phyloP scores from a whole-genome alignment of 1,284 basidiomycete genomes.

The Heliocybe sulcata region DNA sequence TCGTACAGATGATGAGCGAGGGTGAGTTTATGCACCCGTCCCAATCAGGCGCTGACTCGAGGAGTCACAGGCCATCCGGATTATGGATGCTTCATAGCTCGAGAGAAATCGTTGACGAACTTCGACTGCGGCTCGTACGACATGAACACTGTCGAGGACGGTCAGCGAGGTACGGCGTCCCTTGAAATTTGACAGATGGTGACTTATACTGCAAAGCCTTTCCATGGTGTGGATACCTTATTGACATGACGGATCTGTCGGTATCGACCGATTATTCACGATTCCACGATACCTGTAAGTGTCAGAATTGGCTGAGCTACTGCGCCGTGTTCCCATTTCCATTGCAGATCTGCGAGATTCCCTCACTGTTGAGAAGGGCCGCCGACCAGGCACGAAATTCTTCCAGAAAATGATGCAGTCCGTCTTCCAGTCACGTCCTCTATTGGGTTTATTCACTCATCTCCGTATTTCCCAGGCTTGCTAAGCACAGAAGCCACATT shows the following conservation, averaged over 20 bases:
- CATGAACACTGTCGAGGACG: conserved; percentile 43
- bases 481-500: conserved; percentile 62
- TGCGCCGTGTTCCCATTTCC: too few species aligned
- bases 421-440: conserved; percentile 15
- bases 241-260: conserved; percentile 71
- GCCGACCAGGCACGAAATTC: conserved; percentile 51
- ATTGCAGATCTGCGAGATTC: conserved; percentile 56
- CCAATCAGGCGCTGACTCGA: not conserved
- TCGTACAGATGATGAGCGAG: conserved; percentile 74
- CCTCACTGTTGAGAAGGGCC: conserved; percentile 57
- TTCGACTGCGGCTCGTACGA: conserved; percentile 62
- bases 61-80: conserved; percentile 74
- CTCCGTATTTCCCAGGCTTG: conserved; percentile 41
- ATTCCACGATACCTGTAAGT: conserved; percentile 51
- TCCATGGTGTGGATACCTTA: conserved; percentile 85
- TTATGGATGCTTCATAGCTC: conserved; percentile 88
- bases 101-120: conserved; percentile 85
- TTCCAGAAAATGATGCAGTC: conserved; percentile 65
- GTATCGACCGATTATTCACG: conserved; percentile 71
- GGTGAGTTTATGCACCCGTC: conserved; percentile 32
- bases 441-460: conserved; percentile 6
- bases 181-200: not conserved
- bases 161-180: conserved; percentile 34
- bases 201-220: conserved; percentile 46
- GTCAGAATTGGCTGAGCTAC: not conserved